Conservation (phyloP, 2,329 filamentous ascomycete genomes). For the Botrytis squamosa region DNA sequence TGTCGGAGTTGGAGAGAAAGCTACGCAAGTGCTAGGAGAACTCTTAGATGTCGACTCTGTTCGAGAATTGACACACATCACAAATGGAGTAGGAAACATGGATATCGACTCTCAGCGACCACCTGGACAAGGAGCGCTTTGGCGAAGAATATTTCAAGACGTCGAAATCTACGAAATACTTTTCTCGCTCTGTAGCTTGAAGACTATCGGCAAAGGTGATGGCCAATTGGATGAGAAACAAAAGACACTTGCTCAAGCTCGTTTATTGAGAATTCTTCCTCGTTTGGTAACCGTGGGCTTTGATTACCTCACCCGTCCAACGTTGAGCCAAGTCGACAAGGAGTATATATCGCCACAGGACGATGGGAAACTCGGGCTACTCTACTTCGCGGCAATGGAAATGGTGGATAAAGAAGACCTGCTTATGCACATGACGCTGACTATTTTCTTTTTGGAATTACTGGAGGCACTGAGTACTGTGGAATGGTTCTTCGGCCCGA, state of each 20-base stretch:
- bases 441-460: slow-evolving; percentile 39
- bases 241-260: slow-evolving; percentile 39
- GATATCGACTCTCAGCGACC: slow-evolving; percentile 43
- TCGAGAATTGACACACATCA: slow-evolving; percentile 30
- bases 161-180: slow-evolving; percentile 48
- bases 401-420: slow-evolving; percentile 40
- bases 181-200: slow-evolving; percentile 41
- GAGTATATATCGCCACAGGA: slow-evolving; percentile 26
- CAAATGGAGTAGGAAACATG: slow-evolving; percentile 38
- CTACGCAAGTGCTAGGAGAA: slow-evolving; percentile 50
- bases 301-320: slow-evolving; percentile 30
- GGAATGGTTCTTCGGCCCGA: slow-evolving; percentile 30
- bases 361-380: slow-evolving; percentile 30
- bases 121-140: slow-evolving; percentile 53
- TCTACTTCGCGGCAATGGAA: slow-evolving; percentile 37
- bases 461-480: slow-evolving; percentile 36
- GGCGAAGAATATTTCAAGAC: slow-evolving; percentile 52
- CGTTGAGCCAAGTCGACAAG: slow-evolving; percentile 36
- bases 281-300: slow-evolving; percentile 36
- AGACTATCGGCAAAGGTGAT: slow-evolving; percentile 27
- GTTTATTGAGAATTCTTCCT: slow-evolving; percentile 38
- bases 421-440: slow-evolving; percentile 40
- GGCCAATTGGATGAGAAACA: slow-evolving; percentile 37
- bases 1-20: slow-evolving; percentile 56
- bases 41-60: slow-evolving; percentile 57